These are phyloP conservation scores for Colletotrichum caudatum DNA, from an alignment of 2,329 filamentous ascomycete species.

Conservation along the genomic window DNA sequence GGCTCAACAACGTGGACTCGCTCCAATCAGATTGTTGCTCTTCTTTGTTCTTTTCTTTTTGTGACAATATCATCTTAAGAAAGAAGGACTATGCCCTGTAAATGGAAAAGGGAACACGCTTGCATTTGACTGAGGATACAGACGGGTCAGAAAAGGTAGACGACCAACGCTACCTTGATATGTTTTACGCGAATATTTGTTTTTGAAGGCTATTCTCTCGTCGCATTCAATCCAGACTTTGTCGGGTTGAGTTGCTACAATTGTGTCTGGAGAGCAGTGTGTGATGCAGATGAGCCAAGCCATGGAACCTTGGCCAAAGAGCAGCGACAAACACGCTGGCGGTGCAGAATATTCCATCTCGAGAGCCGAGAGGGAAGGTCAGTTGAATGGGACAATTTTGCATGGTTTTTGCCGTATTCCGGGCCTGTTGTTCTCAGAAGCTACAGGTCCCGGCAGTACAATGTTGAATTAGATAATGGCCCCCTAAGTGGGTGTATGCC, in stretches of 20 bases:
- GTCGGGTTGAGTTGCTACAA: no score
- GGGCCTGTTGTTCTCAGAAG: not conserved
- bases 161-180: not conserved
- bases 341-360: not conserved
- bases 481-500: constrained; percentile 13
- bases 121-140: no score
- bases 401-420: not conserved
- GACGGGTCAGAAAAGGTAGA: not conserved
- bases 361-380: not conserved
- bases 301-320: not conserved
- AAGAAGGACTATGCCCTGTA: not conserved
- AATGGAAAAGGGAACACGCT: no score
- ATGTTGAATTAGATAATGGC: constrained; percentile 33
- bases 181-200: not conserved
- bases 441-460: constrained; percentile 8
- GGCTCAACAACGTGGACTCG: not conserved
- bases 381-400: no score
- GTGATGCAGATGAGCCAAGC: not conserved
- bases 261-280: not conserved
- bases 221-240: not conserved
- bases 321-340: not conserved
- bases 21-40: not conserved
- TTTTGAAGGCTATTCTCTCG: not conserved
- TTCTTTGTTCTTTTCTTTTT: no score
- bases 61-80: no score